phyloP scores from a whole-genome alignment of 805 yeast species.

The Diddensiella caesifluorescens region DNA sequence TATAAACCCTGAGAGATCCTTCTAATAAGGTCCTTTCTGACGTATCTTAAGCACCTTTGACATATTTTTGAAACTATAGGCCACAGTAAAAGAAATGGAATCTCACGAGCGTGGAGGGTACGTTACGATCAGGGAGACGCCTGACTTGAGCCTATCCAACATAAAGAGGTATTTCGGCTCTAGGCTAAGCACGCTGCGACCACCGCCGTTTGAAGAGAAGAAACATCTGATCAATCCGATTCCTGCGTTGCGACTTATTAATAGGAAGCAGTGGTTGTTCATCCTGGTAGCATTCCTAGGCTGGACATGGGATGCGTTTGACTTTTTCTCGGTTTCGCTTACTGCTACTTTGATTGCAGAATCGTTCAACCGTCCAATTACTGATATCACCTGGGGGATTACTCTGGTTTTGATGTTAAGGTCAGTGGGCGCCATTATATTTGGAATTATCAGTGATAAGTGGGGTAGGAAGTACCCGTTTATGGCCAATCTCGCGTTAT shows the following conservation, averaged over 20 bases:
- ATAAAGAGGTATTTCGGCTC: constrained; percentile 30
- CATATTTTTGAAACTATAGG: too few species aligned
- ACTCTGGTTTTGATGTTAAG: constrained; percentile 68
- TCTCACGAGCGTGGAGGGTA: too few species aligned
- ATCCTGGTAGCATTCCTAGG: constrained; percentile 56
- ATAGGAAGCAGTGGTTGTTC: constrained; percentile 53
- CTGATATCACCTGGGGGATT: constrained; percentile 65
- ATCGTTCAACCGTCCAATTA: constrained; percentile 40
- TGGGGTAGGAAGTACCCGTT: constrained; percentile 68
- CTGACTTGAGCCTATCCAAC: constrained; percentile 9
- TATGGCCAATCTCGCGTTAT: constrained; percentile 45
- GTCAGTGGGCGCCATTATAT: constrained; percentile 62
- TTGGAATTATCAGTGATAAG: constrained; percentile 57
- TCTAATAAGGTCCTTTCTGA: too few species aligned
- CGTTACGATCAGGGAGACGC: too few species aligned
- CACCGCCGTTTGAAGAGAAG: constrained; percentile 22
- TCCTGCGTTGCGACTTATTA: constrained; percentile 47
- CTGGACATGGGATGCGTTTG: constrained; percentile 73
- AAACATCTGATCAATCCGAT: constrained; percentile 50
- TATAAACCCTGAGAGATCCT: too few species aligned
- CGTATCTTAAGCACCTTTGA: too few species aligned
- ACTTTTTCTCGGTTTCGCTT: constrained; percentile 59
- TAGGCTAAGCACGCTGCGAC: constrained; percentile 30
- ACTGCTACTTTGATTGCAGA: constrained; percentile 48
- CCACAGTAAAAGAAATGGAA: too few species aligned